Conservation (phyloP, 2,329 filamentous ascomycete genomes). For the Xylariaceae sp. region DNA sequence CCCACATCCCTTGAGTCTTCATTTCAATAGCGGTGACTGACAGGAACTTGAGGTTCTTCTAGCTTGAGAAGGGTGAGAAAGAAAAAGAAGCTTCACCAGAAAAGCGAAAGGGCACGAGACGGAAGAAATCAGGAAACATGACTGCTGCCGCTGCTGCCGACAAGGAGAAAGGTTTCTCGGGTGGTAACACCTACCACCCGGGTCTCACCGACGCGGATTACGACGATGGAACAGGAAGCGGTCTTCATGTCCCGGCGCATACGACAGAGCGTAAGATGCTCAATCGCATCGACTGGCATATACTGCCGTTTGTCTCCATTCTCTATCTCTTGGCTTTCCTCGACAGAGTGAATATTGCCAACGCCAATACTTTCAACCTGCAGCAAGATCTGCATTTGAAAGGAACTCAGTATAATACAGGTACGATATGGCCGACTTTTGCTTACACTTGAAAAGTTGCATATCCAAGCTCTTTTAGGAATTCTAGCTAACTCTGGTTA, state of each 20-base stretch:
- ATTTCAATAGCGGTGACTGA: no score
- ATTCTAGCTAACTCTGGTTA: slow-evolving; percentile 17
- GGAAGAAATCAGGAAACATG: no score
- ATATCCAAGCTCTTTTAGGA: slow-evolving; percentile 1
- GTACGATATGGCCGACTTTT: no score
- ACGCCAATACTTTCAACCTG: slow-evolving; percentile 66
- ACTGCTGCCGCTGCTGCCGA: slow-evolving; percentile 18
- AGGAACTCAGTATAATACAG: slow-evolving; percentile 65
- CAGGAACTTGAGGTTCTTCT: no score
- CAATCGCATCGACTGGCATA: slow-evolving; percentile 64
- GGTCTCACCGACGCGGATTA: slow-evolving; percentile 25
- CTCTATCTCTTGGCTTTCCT: slow-evolving; percentile 41
- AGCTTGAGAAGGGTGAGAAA: no score
- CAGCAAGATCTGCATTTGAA: slow-evolving; percentile 58
- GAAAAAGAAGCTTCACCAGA: no score
- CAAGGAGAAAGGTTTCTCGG: slow-evolving; percentile 22
- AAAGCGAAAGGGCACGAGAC: no score
- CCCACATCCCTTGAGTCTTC: no score
- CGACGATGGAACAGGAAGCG: slow-evolving; percentile 25
- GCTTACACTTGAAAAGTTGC: neutral
- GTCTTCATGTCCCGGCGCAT: slow-evolving; percentile 44
- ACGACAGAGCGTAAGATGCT: slow-evolving; percentile 63
- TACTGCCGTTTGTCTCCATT: slow-evolving; percentile 69
- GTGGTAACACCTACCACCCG: slow-evolving; percentile 28
- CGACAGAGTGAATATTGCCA: slow-evolving; percentile 74